Conservation (phyloP, 169 alveolate genomes). For the Pseudocohnilembus persalinus region DNA sequence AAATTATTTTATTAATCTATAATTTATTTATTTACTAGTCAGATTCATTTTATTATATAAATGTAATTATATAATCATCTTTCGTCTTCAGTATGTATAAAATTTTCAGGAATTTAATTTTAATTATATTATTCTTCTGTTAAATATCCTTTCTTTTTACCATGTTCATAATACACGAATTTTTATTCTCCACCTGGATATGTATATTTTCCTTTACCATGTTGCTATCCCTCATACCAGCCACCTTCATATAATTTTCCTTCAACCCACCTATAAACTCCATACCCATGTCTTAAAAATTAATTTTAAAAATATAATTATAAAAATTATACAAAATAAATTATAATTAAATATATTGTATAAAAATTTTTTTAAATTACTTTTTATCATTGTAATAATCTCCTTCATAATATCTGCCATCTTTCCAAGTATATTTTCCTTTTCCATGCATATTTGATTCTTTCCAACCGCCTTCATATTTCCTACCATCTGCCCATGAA, state of each 20-base stretch:
- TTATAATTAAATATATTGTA: too few relatives aligned
- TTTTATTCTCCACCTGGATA: constrained; percentile 29
- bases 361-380: too few relatives aligned
- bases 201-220: constrained; percentile 53
- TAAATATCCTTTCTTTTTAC: constrained; percentile 2
- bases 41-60: too few relatives aligned
- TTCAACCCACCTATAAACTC: constrained; percentile 57
- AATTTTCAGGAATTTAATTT: not conserved
- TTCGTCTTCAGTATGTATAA: too few relatives aligned
- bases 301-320: too few relatives aligned
- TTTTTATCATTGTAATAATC: constrained; percentile 48
- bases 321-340: not conserved
- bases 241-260: constrained; percentile 64
- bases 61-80: too few relatives aligned
- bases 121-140: not conserved
- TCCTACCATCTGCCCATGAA: constrained; percentile 45
- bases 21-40: too few relatives aligned
- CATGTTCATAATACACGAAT: constrained; percentile 8
- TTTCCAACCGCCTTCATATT: constrained; percentile 40
- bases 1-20: too few relatives aligned
- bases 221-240: constrained; percentile 61
- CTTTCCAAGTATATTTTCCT: constrained; percentile 60
- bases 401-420: constrained; percentile 63
- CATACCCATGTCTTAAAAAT: constrained; percentile 31
- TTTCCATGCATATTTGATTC: constrained; percentile 44